Base-by-base conservation (phyloP, 305 asterid species). In the Solanum hybrid region DNA sequence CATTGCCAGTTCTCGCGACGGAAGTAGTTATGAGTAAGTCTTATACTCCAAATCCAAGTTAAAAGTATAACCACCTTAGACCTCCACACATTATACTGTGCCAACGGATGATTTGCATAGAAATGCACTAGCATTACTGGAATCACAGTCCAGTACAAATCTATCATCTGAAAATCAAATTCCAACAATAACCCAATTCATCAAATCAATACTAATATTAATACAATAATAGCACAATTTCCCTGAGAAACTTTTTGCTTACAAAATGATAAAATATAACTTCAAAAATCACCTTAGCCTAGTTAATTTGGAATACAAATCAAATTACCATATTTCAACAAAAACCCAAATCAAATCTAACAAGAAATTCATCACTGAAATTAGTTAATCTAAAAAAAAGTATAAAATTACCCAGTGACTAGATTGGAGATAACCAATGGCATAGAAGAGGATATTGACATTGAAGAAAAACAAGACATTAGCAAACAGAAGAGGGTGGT, bases 1-100 rank as follows among this genome's bases (percentile, higher is more conserved):
- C 98, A 97, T 88, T 95, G 97, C 99, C 99, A 97, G 51, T 92
- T 93, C 86, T 97, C 99, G 2, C 99, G 97, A 90, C 99, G 98
- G 91, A 97, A 97, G 93, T 97, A 97, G 93, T 95, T 97, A 90
- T 97, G 98, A 1, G 94, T 94, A 89, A 97, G 98, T 93, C 99
- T 92, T 13, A 93, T 69, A 84, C 97, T 93, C 99, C 99, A 97
- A 85, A 94, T 85, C 97, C 96, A 96, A 20, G 97, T 94, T 93
- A 97, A 90, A 16, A 92, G 1, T 3, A 94, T 93, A 92, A 93
- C 97, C 64, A 95, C 77, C 64, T 87, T 92, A 91, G 99, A 96
- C 92, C 99, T 94, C 94, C 94, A 94, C 12, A 87, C 87, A 71
- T 95, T 90, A 87, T 35, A 93, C 82, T 91, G 91, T 5, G 93